phyloP scores from a whole-genome alignment of 2,329 filamentous ascomycete species.

The Chrysoporthe cubensis region DNA sequence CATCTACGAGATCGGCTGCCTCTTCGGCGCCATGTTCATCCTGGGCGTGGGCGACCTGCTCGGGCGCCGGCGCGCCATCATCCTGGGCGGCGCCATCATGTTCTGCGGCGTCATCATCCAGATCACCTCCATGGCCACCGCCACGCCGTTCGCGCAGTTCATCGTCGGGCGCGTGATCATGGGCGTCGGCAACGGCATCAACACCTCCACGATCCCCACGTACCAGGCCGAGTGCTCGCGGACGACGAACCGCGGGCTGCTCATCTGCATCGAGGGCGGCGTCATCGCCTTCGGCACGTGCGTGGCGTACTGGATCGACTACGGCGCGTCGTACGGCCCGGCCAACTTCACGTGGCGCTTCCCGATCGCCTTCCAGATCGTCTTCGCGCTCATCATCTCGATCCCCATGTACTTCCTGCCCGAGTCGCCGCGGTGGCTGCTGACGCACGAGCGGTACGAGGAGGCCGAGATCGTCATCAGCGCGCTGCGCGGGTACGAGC shows the following conservation, averaged over 20 bases:
- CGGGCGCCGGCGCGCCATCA: conserved; percentile 57
- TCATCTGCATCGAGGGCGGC: conserved; percentile 50
- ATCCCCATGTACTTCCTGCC: conserved; percentile 43
- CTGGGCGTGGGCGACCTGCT: conserved; percentile 57
- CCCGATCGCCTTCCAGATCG: conserved; percentile 51
- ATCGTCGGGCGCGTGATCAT: conserved; percentile 55
- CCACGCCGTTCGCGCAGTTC: conserved; percentile 46
- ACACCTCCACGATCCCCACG: conserved; percentile 51
- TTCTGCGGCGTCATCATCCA: conserved; percentile 65
- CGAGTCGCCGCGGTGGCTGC: conserved; percentile 47
- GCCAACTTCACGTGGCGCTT: conserved; percentile 57
- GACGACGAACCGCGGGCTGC: conserved; percentile 47
- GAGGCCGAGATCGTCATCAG: conserved; percentile 43
- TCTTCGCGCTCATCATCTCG: conserved; percentile 40
- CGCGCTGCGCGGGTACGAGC: conserved; percentile 45
- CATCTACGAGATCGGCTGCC: conserved; percentile 52
- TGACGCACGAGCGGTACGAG: conserved; percentile 40
- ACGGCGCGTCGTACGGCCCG: conserved; percentile 45
- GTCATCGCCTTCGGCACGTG: conserved; percentile 49
- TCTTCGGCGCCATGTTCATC: conserved; percentile 52
- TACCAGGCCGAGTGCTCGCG: conserved; percentile 53
- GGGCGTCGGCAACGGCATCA: conserved; percentile 57
- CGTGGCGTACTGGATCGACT: conserved; percentile 53
- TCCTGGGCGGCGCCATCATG: conserved; percentile 61
- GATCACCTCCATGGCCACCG: conserved; percentile 40